Base-by-base conservation (phyloP, 129 eudicot genomes). In the Centella asiatica region DNA sequence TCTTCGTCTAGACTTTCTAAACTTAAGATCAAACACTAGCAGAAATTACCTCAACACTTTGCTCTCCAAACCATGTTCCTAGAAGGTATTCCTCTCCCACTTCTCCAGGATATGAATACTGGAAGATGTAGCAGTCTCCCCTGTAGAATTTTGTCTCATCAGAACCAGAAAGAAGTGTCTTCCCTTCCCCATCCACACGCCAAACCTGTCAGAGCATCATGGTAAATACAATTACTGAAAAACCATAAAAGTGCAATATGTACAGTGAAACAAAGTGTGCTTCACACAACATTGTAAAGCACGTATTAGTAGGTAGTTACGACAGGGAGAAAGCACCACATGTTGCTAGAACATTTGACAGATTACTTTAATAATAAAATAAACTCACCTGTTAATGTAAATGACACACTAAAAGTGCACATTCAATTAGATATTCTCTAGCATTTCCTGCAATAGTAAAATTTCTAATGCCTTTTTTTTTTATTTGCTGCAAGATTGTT, bases 101-200 rank as follows among this genome's bases (percentile, higher is more conserved):
- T 54, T 75, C 87, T 68, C 90, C 97, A 12, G 95, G 68, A 73
- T 84, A 86, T 42, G 90, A 74, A 66, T 90, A 90, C 14, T 83
- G 95, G 67, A 90, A 90, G 63, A 90, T 81, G 60, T 83, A 90
- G 75, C 97, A 86, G 74, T 90, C 97, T 68, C 97, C 97, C 63
- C 90, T 81, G 67, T 79, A 90, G 62, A 90, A 81, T 53, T 86
- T 90, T 56, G 90, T 74, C 71, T 78, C 90, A 2, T 86, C 94
- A 7, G 73, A 22, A 25, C 77, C 76, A 20, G 79, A 26, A 68
- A 90, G 83, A 66, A 83, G 77, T 66, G 66, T 73, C 76, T 90
- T 90, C 53, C 52, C 76, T 70, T 81, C 69, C 11, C 82, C 94
- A 68, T 81, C 77, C 61, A 90, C 90, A 51, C 83, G 85, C 97